Percentiles rank a stretch among this genome's conserved stretches.
Conservation (phyloP, 108 stramenopile species). For the Fragilariopsis cylindrus region DNA sequence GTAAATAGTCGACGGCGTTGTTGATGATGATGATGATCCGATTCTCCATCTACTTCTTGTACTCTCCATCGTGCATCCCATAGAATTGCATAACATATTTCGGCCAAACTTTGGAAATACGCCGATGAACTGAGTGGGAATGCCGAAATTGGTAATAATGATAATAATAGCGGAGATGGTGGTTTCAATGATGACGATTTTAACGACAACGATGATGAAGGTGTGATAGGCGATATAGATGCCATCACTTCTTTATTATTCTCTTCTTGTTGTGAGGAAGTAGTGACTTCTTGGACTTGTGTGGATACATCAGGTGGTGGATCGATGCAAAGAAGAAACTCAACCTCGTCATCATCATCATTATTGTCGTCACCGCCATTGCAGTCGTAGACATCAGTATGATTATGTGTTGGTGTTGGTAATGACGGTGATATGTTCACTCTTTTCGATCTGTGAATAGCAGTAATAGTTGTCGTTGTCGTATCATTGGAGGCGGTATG, state of each 20-base stretch:
- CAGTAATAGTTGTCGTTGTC: neutral
- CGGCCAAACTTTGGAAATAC: conserved; percentile 79
- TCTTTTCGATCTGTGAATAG: neutral
- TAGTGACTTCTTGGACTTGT: neutral
- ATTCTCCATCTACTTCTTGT: conserved; percentile 14
- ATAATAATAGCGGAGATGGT: neutral
- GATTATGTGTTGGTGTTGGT: neutral
- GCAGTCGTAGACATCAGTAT: neutral
- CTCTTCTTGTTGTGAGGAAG: too few species aligned
- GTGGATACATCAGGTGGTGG: conserved; percentile 29
- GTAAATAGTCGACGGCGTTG: conserved; percentile 49
- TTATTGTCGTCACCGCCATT: neutral
- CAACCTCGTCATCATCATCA: conserved; percentile 30
- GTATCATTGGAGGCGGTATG: too few species aligned
- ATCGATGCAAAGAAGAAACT: conserved; percentile 25
- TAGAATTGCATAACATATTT: conserved; percentile 67
- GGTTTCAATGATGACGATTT: neutral
- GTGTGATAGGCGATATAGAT: neutral
- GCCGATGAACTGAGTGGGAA: conserved; percentile 48
- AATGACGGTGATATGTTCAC: neutral
- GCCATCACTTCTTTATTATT: neutral
- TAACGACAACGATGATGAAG: neutral
- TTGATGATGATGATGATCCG: conserved; percentile 5
- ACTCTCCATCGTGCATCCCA: conserved; percentile 67
- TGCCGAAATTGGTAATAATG: neutral